A percentile compares a stretch with the other conserved stretches of the same genome.
Evolutionary conservation across 2,329 filamentous ascomycete species (phyloP).

Genomic region (Bipolaris victoriae): DNA sequence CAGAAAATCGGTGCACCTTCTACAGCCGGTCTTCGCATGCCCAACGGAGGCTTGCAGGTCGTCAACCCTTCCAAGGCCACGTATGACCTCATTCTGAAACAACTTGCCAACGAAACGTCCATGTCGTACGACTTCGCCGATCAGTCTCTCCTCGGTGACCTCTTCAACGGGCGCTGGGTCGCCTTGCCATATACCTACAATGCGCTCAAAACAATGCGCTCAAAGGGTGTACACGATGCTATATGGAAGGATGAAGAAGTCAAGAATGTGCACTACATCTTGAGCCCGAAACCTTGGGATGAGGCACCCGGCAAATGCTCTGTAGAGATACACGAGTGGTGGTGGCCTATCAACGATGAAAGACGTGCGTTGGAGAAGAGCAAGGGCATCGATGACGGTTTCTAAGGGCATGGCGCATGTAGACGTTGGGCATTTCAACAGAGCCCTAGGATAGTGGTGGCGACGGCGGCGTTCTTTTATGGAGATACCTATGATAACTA

Average conservation of each 20-base stretch:
- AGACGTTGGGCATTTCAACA: neutral
- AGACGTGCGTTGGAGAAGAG: conserved; percentile 57
- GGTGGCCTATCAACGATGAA: conserved; percentile 61
- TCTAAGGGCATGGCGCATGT: conserved; percentile 42
- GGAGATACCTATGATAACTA: neutral
- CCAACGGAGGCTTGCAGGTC: conserved; percentile 66
- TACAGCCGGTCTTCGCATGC: conserved; percentile 61
- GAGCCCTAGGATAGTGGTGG: neutral
- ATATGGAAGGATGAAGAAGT: conserved; percentile 67
- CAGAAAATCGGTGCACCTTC: conserved; percentile 59
- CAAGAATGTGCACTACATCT: conserved; percentile 68
- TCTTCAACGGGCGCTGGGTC: conserved; percentile 65
- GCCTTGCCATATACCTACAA: conserved; percentile 66
- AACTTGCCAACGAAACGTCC: conserved; percentile 54
- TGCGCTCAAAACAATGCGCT: conserved; percentile 65
- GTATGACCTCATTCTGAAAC: conserved; percentile 59
- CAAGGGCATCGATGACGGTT: conserved; percentile 58
- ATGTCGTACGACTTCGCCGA: conserved; percentile 66
- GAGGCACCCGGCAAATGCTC: conserved; percentile 54
- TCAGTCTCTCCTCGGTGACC: conserved; percentile 63
- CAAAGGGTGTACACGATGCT: conserved; percentile 61
- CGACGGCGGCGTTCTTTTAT: neutral
- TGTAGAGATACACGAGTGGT: conserved; percentile 63
- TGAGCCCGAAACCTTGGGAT: conserved; percentile 69
- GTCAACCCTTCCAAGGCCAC: conserved; percentile 62